These are phyloP conservation scores for Clonostachys solani DNA, from an alignment of 2,329 filamentous ascomycete genomes.

Conservation along the genomic window DNA sequence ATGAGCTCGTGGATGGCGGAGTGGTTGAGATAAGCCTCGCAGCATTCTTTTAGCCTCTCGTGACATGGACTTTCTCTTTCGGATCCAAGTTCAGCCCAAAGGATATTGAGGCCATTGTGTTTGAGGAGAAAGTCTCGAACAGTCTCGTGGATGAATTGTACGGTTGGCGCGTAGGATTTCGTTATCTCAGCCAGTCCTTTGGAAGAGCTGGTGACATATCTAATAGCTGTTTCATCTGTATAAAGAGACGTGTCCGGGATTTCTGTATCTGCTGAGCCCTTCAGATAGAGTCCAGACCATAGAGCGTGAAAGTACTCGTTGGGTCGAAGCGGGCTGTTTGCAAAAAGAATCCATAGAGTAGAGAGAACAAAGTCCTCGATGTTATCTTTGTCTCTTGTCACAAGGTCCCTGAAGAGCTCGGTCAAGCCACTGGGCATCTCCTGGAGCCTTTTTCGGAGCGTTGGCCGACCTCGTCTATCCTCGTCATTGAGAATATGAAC, in stretches of 20 bases:
- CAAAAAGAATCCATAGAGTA: constrained; percentile 48
- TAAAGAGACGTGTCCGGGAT: constrained; percentile 3
- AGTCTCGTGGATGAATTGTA: constrained; percentile 53
- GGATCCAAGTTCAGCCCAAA: constrained; percentile 23
- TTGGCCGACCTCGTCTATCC: constrained; percentile 13
- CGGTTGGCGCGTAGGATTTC: constrained; percentile 14
- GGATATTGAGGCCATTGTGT: constrained; percentile 17
- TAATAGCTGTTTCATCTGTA: constrained; percentile 11
- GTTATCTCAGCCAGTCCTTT: constrained; percentile 46
- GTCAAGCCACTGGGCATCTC: constrained; percentile 31
- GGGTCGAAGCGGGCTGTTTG: constrained; percentile 32
- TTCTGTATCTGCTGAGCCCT: constrained; percentile 3
- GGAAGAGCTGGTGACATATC: constrained; percentile 28
- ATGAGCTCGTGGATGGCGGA: too few species aligned
- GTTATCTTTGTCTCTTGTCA: constrained; percentile 37
- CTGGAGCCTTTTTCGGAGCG: constrained; percentile 17
- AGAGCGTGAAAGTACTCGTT: constrained; percentile 34
- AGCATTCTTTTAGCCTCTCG: constrained; percentile 37
- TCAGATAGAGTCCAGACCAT: not conserved
- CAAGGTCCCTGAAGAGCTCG: constrained; percentile 46
- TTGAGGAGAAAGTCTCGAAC: constrained; percentile 40
- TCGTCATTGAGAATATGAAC: constrained; percentile 31
- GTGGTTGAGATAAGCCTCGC: constrained; percentile 27
- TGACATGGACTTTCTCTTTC: constrained; percentile 26
- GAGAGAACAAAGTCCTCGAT: constrained; percentile 35